phyloP scores from a whole-genome alignment of 73 alveolate species.

The Uronychia binucleata region DNA sequence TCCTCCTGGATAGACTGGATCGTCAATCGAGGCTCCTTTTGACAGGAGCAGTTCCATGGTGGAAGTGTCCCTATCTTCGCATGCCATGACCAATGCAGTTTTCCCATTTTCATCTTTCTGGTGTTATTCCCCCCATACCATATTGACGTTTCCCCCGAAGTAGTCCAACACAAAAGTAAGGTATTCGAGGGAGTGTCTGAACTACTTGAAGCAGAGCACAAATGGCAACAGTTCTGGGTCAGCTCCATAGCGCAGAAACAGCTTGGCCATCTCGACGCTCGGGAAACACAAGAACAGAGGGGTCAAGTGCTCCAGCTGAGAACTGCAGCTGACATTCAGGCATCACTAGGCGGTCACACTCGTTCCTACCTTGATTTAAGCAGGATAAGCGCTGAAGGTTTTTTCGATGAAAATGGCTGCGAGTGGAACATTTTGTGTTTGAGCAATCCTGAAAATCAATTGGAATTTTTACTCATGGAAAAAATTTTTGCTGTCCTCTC shows the following conservation, averaged over 20 bases:
- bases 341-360: background rate
- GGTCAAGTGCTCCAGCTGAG: slow-evolving; percentile 2
- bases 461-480: background rate
- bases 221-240: slow-evolving; percentile 32
- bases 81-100: slow-evolving; percentile 35
- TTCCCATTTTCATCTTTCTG: slow-evolving; percentile 32
- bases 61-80: slow-evolving; percentile 7
- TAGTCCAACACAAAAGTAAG: slow-evolving; percentile 22
- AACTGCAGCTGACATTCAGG: background rate
- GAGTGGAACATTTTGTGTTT: background rate
- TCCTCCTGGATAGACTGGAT: background rate
- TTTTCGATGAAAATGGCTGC: background rate
- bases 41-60: slow-evolving; percentile 8
- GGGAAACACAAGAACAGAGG: slow-evolving; percentile 58
- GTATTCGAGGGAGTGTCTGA: slow-evolving; percentile 15
- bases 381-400: background rate
- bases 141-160: slow-evolving; percentile 13
- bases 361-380: background rate
- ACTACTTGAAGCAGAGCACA: slow-evolving; percentile 18
- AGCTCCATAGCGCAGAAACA: slow-evolving; percentile 36
- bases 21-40: slow-evolving; percentile 27
- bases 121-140: background rate
- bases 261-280: slow-evolving; percentile 29
- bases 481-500: background rate
- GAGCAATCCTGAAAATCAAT: background rate